Evolutionary conservation across 139 green algal genomes (phyloP), one percentile per base, ranked within the genome.

Genomic region (Yamagishiella unicocca): DNA sequence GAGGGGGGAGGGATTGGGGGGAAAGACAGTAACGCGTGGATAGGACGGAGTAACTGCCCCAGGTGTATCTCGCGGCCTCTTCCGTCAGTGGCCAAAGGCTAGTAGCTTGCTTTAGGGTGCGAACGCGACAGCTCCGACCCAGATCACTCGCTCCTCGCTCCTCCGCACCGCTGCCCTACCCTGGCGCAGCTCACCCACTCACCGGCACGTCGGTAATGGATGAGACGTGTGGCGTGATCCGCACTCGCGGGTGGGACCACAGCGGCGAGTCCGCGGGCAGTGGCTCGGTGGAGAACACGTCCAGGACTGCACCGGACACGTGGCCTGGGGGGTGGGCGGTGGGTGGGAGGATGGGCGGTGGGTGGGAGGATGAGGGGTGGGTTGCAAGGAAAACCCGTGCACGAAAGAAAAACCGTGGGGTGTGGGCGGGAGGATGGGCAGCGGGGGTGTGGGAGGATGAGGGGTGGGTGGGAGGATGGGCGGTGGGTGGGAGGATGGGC

Each of bases 191-290:
- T 3, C 27, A 17, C 1, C 8, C 40, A 33, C 78, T 40, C 81
- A 78, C 81, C 64, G 81, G 64, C 45, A 92, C 90, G 70, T 95
- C 88, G 43, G 93, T 96, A 70, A 94, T 92, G 81, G 82, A 89
- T 29, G 89, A 91, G 35, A 95, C 90, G 73, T 96, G 94, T n/a
- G 94, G 93, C 29, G 93, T 95, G 45, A 96, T 89, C 24, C 92
- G 73, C 5, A 96, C 86, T 33, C 62, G 66, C 1, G 90, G 90
- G 80, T 96, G 92, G 7, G 19, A 40, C 94, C 94, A 96, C 55
- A 96, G 87, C 27, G 31, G 85, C 10, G 89, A 94, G 3, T 67
- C 74, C 12, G n/a, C 0, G 9, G 94, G 92, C 62, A 96, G 89
- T 22, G 94, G 94, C 90, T 96, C 61, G 19, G 74, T 80, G 8